Conservation (phyloP, 1,139 yeast genomes). For the Fermentozyma sake region DNA sequence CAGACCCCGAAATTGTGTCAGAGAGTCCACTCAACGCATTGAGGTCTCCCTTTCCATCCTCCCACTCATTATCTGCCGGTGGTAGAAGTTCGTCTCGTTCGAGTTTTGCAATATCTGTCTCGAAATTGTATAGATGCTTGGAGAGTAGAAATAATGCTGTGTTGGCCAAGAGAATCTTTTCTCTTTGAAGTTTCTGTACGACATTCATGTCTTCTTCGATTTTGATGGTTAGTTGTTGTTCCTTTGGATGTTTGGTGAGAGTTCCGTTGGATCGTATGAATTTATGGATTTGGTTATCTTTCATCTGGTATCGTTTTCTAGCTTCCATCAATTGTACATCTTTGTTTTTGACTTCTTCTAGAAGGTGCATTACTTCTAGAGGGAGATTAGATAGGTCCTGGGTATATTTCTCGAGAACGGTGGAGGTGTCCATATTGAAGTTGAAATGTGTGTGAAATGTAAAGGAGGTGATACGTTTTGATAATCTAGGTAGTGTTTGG, state of each 20-base stretch:
- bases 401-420: conserved; percentile 46
- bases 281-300: conserved; percentile 78
- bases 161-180: conserved; percentile 74
- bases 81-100: conserved; percentile 81
- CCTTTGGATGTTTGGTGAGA: conserved; percentile 77
- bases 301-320: conserved; percentile 61
- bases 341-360: conserved; percentile 72
- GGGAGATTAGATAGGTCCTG: conserved; percentile 75
- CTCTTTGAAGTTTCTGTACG: conserved; percentile 63
- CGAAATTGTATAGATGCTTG: conserved; percentile 68
- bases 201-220: conserved; percentile 66
- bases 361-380: conserved; percentile 75
- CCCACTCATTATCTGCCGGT: conserved; percentile 33
- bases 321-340: conserved; percentile 67
- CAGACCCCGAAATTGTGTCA: conserved; percentile 26
- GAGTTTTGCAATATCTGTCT: conserved; percentile 68
- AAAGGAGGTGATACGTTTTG: too few species aligned
- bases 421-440: conserved; percentile 40
- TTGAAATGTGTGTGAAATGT: neutral
- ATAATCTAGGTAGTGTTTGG: too few species aligned
- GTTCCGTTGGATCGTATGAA: conserved; percentile 83
- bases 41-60: conserved; percentile 7
- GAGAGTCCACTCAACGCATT: conserved; percentile 13
- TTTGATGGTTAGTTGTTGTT: conserved; percentile 59
- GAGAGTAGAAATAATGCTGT: conserved; percentile 76